Evolutionary conservation across 441 rosid species (phyloP), one percentile per base, ranked within the genome.

Genomic region (Kokia cookei): DNA sequence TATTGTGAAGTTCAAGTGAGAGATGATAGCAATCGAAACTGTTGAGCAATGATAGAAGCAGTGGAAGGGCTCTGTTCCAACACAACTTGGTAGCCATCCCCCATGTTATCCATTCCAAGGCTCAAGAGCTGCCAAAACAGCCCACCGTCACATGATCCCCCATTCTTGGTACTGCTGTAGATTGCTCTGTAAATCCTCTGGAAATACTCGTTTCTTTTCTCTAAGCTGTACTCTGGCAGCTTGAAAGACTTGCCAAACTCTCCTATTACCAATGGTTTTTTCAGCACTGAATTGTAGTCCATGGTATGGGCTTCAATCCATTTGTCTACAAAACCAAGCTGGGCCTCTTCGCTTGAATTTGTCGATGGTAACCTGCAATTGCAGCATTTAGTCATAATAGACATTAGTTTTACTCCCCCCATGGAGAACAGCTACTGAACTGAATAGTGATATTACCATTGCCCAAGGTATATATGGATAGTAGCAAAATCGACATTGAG

Each of bases 401-500:
- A 37, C 40, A 37, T 37, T 37, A 37, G 40, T 37, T 37, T 37
- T 37, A 37, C 6, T 37, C 40, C 40, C 22, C 40, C 40, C 40
- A 37, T 3, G 27, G 29, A 27, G 6, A 59, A 47, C 17, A 51
- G 24, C n/a, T 54, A 64, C 24, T 17, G 60, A 64, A 51, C 8
- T 3, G 24, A 24, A 22, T 8, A 13, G 40, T 27, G 47, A n/a
- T n/a, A 75, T 64, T 81, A 89, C 93, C 91, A 87, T 29, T 79
- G 76, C 63, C 87, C 93, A 0, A 90, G 88, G 65, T 89, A 89
- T 29, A 87, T 27, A 71, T 89, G 93, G 32, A 87, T 82, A 7
- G 91, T 87, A 55, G 86, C 80, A 55, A 89, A 89, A 78, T 89
- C 91, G 42, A 86, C 53, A 0, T 77, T 79, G 1, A 75, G 70